Evolutionary conservation across 371 early-diverging fungal species (phyloP).

Genomic region (Scutellospora calospora): DNA sequence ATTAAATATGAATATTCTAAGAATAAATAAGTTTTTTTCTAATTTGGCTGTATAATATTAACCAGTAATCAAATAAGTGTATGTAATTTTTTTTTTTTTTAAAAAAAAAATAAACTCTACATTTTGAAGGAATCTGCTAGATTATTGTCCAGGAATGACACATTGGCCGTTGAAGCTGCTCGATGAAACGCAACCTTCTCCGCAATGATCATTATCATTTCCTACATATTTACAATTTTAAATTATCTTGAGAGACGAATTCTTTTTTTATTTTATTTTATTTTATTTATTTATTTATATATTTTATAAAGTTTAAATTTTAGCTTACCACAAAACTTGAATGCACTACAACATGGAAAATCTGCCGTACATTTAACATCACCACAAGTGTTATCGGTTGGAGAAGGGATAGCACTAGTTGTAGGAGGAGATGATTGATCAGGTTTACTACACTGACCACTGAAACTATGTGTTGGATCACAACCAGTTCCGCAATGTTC

Average conservation of each 20-base stretch:
- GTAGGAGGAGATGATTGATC: neutral
- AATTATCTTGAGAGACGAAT: too few species aligned
- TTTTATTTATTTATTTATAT: too few species aligned
- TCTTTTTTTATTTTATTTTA: too few species aligned
- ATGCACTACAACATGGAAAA: conserved; percentile 31
- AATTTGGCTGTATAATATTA: too few species aligned
- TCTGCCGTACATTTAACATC: neutral
- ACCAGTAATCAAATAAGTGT: too few species aligned
- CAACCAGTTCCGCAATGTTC: conserved; percentile 30
- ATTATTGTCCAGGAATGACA: neutral
- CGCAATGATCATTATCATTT: neutral
- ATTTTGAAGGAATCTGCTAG: too few species aligned
- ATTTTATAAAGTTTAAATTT: too few species aligned
- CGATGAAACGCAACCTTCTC: neutral
- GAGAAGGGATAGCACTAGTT: neutral
- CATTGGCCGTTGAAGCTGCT: conserved; percentile 16
- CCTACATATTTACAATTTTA: too few species aligned
- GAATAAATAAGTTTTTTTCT: too few species aligned
- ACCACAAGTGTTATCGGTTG: conserved; percentile 13
- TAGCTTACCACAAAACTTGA: conserved; percentile 14
- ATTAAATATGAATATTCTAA: too few species aligned
- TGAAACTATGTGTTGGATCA: conserved; percentile 26
- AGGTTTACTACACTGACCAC: neutral
- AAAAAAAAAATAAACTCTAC: too few species aligned
- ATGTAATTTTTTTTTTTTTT: too few species aligned